Evolutionary conservation across 169 alveolate species (phyloP), one percentile per base, ranked within the genome.

Genomic region (Perkinsus marinus): DNA sequence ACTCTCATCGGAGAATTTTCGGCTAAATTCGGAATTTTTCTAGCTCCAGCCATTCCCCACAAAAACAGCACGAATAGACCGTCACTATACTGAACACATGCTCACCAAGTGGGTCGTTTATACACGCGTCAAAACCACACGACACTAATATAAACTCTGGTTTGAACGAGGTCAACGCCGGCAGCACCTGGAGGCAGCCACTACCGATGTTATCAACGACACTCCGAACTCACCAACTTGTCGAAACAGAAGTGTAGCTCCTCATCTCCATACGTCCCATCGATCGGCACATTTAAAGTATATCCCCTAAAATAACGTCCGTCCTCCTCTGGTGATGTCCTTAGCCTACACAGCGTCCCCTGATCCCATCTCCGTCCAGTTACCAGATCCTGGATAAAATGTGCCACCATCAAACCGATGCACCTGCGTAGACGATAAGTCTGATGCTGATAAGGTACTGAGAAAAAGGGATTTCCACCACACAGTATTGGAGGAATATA

Each of bases 61-160:
- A 36, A 90, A 39, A 57, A 30, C 79, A 26, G 9, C 37, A 16
- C 34, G 36, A 5, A 16, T 26, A 19, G 79, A n/a, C n/a, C n/a
- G n/a, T n/a, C n/a, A n/a, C n/a, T n/a, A n/a, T n/a, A n/a, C n/a
- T n/a, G n/a, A n/a, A n/a, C n/a, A n/a, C n/a, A n/a, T 57, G 79
- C 79, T 57, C 34, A 89, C 98, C 99, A 68, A 96, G 91, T 22
- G 93, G 94, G 91, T 95, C 96, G 36, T 90, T 93, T 91, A 94
- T 96, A 89, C 97, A 98, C 16, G 98, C 99, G 93, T 98, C 99
- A 91, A 97, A 97, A 10, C 99, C 99, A 30, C 98, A 98, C 16
- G 98, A 96, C 26, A 98, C 96, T 68, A 98, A 94, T n/a, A 98
- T 97, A 90, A 98, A 96, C 93, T 98, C 99, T 26, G 99, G 99